Evolutionary conservation across 2,329 filamentous ascomycete species (phyloP).

Genomic region (Aspergillus fischeri): DNA sequence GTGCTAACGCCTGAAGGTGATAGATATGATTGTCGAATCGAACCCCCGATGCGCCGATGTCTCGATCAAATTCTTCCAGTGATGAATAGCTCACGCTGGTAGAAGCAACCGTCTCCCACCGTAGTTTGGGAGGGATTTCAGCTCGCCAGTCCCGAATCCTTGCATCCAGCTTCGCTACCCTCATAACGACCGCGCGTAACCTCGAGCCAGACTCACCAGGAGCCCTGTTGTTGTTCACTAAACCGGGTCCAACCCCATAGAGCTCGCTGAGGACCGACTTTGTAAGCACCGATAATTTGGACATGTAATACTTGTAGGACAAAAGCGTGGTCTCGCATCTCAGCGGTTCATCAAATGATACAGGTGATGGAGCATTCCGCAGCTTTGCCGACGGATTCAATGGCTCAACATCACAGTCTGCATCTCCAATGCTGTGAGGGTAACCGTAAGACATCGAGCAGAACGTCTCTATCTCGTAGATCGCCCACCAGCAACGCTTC

Average conservation of each 20-base stretch:
- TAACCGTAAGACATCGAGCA: constrained; percentile 41
- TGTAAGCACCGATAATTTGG: constrained; percentile 17
- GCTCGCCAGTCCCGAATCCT: constrained; percentile 13
- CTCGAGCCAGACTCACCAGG: background rate
- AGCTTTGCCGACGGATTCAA: constrained; percentile 23
- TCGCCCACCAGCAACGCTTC: constrained; percentile 41
- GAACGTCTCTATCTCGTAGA: constrained; percentile 40
- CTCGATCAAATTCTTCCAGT: constrained; percentile 15
- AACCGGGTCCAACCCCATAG: constrained; percentile 11
- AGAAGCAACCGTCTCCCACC: background rate
- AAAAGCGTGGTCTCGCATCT: constrained; percentile 12
- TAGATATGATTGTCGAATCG: constrained; percentile 25
- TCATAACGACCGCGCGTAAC: constrained; percentile 5
- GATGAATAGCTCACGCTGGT: constrained; percentile 10
- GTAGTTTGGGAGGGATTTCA: constrained; percentile 12
- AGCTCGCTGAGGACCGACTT: constrained; percentile 16
- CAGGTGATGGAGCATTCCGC: constrained; percentile 4
- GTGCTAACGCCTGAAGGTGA: constrained; percentile 28
- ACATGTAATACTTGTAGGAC: constrained; percentile 24
- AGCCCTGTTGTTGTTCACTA: background rate
- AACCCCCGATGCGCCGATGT: constrained; percentile 21
- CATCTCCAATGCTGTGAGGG: constrained; percentile 29
- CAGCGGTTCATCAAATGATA: constrained; percentile 4
- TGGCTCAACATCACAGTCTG: constrained; percentile 29
- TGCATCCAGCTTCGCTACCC: constrained; percentile 2